Conservation (phyloP, 768 basidiomycete species). For the Boletus eberwhitei region DNA sequence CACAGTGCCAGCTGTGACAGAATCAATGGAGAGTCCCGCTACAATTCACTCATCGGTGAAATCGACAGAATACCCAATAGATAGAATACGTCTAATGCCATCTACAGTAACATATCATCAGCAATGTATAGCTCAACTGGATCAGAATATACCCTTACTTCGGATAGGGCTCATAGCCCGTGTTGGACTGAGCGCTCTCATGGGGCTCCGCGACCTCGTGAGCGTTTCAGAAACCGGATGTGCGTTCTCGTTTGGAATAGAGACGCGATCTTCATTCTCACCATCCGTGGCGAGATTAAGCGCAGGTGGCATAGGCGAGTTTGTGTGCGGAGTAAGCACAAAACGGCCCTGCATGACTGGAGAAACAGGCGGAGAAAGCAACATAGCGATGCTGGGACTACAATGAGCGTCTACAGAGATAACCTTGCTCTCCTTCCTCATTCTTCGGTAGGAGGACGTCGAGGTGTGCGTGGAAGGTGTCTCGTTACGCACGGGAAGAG, state of each 20-base stretch:
- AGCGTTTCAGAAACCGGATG: background rate
- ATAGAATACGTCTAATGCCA: conserved; percentile 28
- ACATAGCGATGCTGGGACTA: conserved; percentile 18
- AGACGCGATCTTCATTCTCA: background rate
- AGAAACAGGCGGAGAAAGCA: conserved; percentile 26
- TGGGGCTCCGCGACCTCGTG: conserved; percentile 10
- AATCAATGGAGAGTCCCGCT: background rate
- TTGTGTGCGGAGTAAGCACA: conserved; percentile 4
- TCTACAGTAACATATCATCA: conserved; percentile 17
- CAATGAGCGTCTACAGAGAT: background rate
- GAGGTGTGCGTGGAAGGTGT: background rate
- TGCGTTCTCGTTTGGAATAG: background rate
- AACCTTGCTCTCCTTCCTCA: conserved; percentile 9
- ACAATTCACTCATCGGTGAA: conserved; percentile 9
- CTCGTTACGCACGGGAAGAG: background rate
- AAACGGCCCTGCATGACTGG: conserved; percentile 2
- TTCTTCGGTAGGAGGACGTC: conserved; percentile 15
- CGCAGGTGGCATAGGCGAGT: background rate
- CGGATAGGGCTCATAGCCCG: conserved; percentile 29
- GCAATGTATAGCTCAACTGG: background rate
- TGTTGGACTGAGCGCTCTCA: conserved; percentile 31
- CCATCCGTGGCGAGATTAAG: background rate
- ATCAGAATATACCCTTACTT: conserved; percentile 9
- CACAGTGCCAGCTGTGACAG: background rate
- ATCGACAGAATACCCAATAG: conserved; percentile 14